These are phyloP conservation scores for Trametes maxima DNA, from an alignment of 768 basidiomycete species.

Conservation along the genomic window DNA sequence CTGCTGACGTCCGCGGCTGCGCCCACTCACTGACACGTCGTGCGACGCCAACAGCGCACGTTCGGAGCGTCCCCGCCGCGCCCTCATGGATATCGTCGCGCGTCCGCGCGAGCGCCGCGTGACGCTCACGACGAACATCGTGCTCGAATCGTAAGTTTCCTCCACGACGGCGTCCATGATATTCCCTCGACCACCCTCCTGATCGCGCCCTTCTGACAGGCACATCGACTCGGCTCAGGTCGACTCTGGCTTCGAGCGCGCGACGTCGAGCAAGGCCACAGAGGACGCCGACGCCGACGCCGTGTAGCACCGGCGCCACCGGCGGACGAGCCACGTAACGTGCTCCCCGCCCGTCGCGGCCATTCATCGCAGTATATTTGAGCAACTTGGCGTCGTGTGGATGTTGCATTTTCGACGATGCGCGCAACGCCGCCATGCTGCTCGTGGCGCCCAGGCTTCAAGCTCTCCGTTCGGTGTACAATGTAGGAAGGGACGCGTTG, in stretches of 20 bases:
- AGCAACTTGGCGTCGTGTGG: not conserved
- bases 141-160: not conserved
- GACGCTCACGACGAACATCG: slow-evolving; percentile 10
- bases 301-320: not conserved
- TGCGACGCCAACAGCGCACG: not conserved
- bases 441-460: not conserved
- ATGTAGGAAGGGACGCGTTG: too few relatives aligned
- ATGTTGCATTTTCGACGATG: not conserved
- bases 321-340: not conserved
- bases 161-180: not conserved
- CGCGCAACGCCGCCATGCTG: not conserved
- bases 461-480: too few relatives aligned
- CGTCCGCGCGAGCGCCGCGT: not conserved
- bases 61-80: not conserved
- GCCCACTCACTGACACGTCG: not conserved
- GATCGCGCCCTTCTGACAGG: not conserved
- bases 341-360: not conserved
- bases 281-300: not conserved
- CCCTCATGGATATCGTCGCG: not conserved
- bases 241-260: not conserved
- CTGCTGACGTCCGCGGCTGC: too few relatives aligned
- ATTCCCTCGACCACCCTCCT: not conserved
- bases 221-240: not conserved
- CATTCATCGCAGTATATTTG: slow-evolving; percentile 4
- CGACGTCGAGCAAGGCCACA: not conserved